Percentiles rank a stretch among this genome's conserved stretches.
These are phyloP conservation scores for Prototheca wickerhamii DNA, from an alignment of 163 green algal genomes.

Conservation along the genomic window DNA sequence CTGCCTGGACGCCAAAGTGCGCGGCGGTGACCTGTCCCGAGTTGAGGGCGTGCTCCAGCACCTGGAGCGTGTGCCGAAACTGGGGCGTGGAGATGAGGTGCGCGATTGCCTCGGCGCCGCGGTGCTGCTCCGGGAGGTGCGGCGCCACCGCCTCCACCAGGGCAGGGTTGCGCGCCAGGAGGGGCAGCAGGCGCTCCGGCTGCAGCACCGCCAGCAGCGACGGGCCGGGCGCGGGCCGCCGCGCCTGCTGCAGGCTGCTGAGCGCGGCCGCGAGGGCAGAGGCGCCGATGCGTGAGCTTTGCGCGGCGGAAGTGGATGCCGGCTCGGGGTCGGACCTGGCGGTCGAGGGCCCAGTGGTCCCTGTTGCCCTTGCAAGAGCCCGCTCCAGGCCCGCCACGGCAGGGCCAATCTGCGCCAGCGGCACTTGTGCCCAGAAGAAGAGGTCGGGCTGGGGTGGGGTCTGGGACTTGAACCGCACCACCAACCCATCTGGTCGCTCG, in stretches of 20 bases:
- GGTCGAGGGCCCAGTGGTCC: too few species aligned
- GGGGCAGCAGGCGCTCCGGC: constrained; percentile 10
- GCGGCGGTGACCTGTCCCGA: constrained; percentile 5
- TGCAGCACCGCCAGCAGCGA: constrained; percentile 21
- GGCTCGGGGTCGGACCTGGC: too few species aligned
- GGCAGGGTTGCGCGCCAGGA: constrained; percentile 5
- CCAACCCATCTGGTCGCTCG: too few species aligned
- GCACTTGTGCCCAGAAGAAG: too few species aligned
- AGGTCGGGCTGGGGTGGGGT: too few species aligned
- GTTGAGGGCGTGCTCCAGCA: constrained; percentile 8
- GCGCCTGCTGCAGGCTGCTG: not conserved
- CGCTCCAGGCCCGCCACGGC: too few species aligned
- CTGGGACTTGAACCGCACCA: too few species aligned
- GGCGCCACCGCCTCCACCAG: constrained; percentile 2
- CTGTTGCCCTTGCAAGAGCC: too few species aligned
- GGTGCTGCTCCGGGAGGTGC: constrained; percentile 8
- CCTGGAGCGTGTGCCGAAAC: constrained; percentile 3
- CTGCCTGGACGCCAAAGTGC: constrained; percentile 11
- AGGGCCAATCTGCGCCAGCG: too few species aligned
- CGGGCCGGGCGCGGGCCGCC: not conserved
- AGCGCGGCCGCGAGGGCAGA: not conserved
- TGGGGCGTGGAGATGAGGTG: constrained; percentile 10
- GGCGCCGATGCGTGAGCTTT: not conserved
- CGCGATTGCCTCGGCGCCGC: not conserved
- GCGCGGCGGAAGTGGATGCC: too few species aligned